These are phyloP conservation scores for Royoungia palumana DNA, from an alignment of 768 basidiomycete genomes.

Conservation along the genomic window DNA sequence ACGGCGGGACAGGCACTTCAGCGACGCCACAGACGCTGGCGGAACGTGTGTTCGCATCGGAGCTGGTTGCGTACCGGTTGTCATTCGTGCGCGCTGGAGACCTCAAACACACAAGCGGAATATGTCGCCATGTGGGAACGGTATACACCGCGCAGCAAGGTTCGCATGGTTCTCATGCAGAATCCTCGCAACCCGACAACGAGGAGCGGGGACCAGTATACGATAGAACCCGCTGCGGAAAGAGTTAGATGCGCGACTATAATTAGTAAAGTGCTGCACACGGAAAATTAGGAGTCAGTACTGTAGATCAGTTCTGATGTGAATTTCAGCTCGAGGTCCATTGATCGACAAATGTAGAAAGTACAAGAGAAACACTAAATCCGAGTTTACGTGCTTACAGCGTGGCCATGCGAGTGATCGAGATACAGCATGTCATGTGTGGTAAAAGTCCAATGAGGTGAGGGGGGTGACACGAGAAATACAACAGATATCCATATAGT, in stretches of 20 bases:
- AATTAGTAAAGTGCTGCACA: conserved; percentile 30
- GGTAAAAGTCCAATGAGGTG: not conserved
- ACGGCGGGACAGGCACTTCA: conserved; percentile 55
- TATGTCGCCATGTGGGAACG: conserved; percentile 50
- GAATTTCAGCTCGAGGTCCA: too few relatives aligned
- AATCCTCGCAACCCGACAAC: conserved; percentile 26
- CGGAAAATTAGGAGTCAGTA: conserved; percentile 33
- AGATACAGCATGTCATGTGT: not conserved
- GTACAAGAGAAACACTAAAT: too few relatives aligned
- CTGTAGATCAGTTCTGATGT: too few relatives aligned
- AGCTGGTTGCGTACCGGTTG: conserved; percentile 63
- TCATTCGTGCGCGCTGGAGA: conserved; percentile 58
- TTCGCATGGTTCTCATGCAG: conserved; percentile 48
- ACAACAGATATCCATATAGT: not conserved
- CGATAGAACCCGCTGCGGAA: conserved; percentile 42
- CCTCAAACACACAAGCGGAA: conserved; percentile 54
- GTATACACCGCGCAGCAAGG: conserved; percentile 31
- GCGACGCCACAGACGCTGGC: conserved; percentile 41
- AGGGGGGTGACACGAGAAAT: not conserved
- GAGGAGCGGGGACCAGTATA: conserved; percentile 39
- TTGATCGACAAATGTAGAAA: not conserved
- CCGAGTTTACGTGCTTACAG: too few relatives aligned
- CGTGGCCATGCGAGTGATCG: not conserved
- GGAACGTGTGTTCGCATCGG: conserved; percentile 51
- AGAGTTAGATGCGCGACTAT: conserved; percentile 38